These are phyloP conservation scores for Protomyces macrosporus DNA, from an alignment of 1,139 yeast species.

Conservation along the genomic window DNA sequence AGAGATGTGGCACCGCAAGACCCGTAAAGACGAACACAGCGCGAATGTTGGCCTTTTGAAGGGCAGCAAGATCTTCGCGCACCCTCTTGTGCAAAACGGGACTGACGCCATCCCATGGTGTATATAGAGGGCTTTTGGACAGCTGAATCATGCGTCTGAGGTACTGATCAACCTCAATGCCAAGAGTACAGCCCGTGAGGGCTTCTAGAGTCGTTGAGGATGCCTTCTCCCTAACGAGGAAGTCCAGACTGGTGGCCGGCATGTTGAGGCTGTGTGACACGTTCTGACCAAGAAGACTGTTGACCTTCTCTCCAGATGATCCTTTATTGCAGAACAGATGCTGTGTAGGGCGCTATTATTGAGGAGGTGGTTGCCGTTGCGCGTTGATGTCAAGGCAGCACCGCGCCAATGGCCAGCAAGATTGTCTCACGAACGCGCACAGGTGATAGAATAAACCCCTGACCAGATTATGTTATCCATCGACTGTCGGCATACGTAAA, in stretches of 20 bases:
- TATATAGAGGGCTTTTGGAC: conserved; percentile 65
- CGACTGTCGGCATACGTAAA: too few species aligned
- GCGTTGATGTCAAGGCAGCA: too few species aligned
- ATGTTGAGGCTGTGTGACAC: neutral
- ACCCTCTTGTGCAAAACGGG: conserved; percentile 54
- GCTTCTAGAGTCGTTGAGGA: conserved; percentile 11
- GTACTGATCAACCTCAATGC: conserved; percentile 81
- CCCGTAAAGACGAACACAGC: conserved; percentile 77
- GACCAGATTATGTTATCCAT: too few species aligned
- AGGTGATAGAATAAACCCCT: too few species aligned
- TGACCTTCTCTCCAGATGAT: neutral
- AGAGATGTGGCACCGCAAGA: conserved; percentile 35
- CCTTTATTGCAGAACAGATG: too few species aligned
- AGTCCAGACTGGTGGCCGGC: conserved; percentile 9
- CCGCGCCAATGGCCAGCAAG: too few species aligned
- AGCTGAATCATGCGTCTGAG: conserved; percentile 52
- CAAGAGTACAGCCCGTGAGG: conserved; percentile 41
- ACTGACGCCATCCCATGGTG: conserved; percentile 83
- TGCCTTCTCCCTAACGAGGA: conserved; percentile 8
- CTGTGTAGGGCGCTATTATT: too few species aligned
- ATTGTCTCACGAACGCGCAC: too few species aligned
- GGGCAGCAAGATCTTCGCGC: conserved; percentile 57
- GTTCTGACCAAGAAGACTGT: neutral
- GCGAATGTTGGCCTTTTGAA: conserved; percentile 58
- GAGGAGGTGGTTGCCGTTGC: too few species aligned